These are phyloP conservation scores for Vitis rupestris DNA, from an alignment of 164 flowering plant genomes.

Conservation along the genomic window DNA sequence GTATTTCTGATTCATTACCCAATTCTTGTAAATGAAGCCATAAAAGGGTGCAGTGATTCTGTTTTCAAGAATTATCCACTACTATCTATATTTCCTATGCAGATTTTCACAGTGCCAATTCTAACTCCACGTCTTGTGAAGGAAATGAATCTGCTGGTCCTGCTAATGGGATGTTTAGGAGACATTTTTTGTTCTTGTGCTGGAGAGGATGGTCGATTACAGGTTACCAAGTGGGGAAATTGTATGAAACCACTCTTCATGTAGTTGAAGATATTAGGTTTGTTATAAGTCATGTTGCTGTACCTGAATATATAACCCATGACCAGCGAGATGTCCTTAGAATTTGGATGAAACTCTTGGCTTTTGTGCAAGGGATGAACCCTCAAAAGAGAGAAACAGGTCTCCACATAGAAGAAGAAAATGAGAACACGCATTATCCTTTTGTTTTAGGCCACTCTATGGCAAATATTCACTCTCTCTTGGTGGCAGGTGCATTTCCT, in stretches of 20 bases:
- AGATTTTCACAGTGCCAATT: constrained; percentile 91
- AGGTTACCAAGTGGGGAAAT: constrained; percentile 68
- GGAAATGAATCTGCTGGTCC: constrained; percentile 67
- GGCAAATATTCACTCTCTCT: constrained; percentile 58
- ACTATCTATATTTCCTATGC: constrained; percentile 75
- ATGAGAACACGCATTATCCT: constrained; percentile 59
- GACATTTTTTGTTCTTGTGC: constrained; percentile 63
- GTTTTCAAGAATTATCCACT: constrained; percentile 51
- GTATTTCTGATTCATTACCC: constrained; percentile 73
- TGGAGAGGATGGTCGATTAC: constrained; percentile 70
- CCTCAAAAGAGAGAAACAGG: constrained; percentile 84
- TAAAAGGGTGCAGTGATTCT: constrained; percentile 44
- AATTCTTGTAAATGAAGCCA: constrained; percentile 49
- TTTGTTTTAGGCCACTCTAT: constrained; percentile 60
- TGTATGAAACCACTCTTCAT: constrained; percentile 59
- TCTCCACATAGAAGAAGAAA: constrained; percentile 75
- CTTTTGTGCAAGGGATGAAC: constrained; percentile 87
- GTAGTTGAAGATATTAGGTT: constrained; percentile 74
- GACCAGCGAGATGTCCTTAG: constrained; percentile 51
- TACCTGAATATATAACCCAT: constrained; percentile 50
- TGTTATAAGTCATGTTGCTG: constrained; percentile 77
- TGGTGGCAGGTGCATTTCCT: constrained; percentile 75
- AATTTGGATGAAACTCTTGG: constrained; percentile 71
- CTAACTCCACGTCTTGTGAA: constrained; percentile 80
- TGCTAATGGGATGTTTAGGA: constrained; percentile 70